Evolutionary conservation across 2,329 filamentous ascomycete species (phyloP).

Genomic region (Trichophyton schoenleinii): DNA sequence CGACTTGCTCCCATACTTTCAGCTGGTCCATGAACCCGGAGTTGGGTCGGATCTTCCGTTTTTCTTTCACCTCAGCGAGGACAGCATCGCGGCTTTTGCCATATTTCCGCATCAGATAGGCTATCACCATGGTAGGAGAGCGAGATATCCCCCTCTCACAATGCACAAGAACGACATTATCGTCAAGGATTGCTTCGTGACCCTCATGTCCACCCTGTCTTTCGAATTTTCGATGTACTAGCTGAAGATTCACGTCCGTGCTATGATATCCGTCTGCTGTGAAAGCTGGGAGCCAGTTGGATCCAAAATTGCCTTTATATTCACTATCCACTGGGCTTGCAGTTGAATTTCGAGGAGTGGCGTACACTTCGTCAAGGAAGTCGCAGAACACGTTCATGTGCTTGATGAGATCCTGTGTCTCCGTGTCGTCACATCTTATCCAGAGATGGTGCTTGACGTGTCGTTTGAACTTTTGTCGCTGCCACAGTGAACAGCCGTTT

Average conservation of each 20-base stretch:
- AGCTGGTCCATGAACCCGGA: slow-evolving; percentile 20
- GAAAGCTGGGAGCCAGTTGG: not conserved
- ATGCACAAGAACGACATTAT: slow-evolving; percentile 17
- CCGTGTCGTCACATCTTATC: slow-evolving; percentile 20
- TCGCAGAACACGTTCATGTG: slow-evolving; percentile 18
- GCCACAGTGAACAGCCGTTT: not conserved
- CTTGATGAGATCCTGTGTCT: slow-evolving; percentile 19
- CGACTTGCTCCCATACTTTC: slow-evolving; percentile 18
- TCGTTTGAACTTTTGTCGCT: slow-evolving; percentile 11
- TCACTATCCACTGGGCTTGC: not conserved
- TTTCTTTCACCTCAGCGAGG: slow-evolving; percentile 17
- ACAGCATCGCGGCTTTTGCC: slow-evolving; percentile 13
- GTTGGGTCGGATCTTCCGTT: slow-evolving; percentile 18
- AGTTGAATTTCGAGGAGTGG: not conserved
- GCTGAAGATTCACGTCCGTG: not conserved
- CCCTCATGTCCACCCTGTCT: not conserved
- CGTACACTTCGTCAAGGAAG: slow-evolving; percentile 18
- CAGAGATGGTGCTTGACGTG: slow-evolving; percentile 18
- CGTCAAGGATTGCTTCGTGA: not conserved
- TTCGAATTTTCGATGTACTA: not conserved
- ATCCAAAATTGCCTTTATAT: not conserved
- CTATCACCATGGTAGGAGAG: slow-evolving; percentile 19
- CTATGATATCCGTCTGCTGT: not conserved
- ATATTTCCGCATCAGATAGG: slow-evolving; percentile 22
- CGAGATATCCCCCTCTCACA: slow-evolving; percentile 21